Evolutionary conservation across 768 basidiomycete species (phyloP).

Genomic region (Suillus occidentalis): DNA sequence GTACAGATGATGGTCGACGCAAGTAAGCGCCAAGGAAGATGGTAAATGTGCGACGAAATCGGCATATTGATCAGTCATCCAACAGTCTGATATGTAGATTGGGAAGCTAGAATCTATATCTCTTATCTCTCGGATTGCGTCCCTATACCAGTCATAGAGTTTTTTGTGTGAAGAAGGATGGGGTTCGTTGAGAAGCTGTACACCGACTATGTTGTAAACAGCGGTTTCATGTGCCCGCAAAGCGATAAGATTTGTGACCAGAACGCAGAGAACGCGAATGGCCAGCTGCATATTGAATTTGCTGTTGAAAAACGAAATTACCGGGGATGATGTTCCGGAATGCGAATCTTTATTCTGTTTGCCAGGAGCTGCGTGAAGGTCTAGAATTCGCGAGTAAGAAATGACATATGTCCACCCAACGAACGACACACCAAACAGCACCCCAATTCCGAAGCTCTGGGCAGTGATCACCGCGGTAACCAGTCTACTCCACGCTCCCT

Average conservation of each 20-base stretch:
- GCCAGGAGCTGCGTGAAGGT: slow-evolving; percentile 74
- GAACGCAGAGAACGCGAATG: slow-evolving; percentile 45
- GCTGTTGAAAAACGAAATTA: slow-evolving; percentile 49
- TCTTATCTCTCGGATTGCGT: slow-evolving; percentile 54
- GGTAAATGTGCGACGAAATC: slow-evolving; percentile 45
- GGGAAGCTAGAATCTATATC: slow-evolving; percentile 56
- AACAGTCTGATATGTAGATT: slow-evolving; percentile 74
- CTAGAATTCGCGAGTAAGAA: slow-evolving; percentile 38
- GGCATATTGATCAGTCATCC: slow-evolving; percentile 67
- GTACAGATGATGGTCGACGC: slow-evolving; percentile 83
- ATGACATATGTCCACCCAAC: background rate
- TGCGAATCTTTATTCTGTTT: slow-evolving; percentile 74
- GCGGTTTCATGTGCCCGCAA: slow-evolving; percentile 52
- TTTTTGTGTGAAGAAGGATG: slow-evolving; percentile 46
- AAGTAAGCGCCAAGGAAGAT: slow-evolving; percentile 40
- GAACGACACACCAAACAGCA: slow-evolving; percentile 57
- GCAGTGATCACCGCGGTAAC: slow-evolving; percentile 60
- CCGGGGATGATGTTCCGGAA: slow-evolving; percentile 54
- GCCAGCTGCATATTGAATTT: slow-evolving; percentile 47
- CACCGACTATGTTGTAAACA: slow-evolving; percentile 49
- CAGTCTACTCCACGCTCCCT: slow-evolving; percentile 69
- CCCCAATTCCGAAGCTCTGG: slow-evolving; percentile 58
- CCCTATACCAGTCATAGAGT: slow-evolving; percentile 64
- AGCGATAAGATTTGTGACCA: slow-evolving; percentile 37
- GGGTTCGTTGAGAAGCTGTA: slow-evolving; percentile 64